Conservation (phyloP, 2,329 filamentous ascomycete species). For the Clonostachys rosea region DNA sequence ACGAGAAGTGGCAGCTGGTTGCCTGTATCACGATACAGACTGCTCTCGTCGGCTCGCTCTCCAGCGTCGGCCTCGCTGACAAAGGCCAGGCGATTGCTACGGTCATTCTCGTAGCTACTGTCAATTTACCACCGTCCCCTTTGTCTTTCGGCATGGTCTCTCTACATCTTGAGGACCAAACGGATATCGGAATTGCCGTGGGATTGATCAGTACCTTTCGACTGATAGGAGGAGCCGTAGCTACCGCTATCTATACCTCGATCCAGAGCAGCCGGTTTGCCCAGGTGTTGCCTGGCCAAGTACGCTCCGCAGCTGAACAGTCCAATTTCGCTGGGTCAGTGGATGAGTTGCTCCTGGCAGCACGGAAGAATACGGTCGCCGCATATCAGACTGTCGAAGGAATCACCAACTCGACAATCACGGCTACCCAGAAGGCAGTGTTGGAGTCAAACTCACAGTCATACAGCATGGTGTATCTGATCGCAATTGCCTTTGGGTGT, state of each 20-base stretch:
- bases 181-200: slow-evolving; percentile 24
- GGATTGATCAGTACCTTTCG: slow-evolving; percentile 26
- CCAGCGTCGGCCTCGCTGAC: slow-evolving; percentile 20
- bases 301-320: slow-evolving; percentile 10
- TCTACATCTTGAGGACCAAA: slow-evolving; percentile 23
- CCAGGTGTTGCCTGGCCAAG: slow-evolving; percentile 9
- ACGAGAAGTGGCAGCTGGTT: slow-evolving; percentile 27
- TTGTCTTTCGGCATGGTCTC: slow-evolving; percentile 25
- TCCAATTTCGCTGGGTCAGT: slow-evolving; percentile 7
- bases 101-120: slow-evolving; percentile 18
- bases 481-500: slow-evolving; percentile 24
- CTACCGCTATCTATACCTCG: slow-evolving; percentile 27
- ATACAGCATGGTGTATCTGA: slow-evolving; percentile 23
- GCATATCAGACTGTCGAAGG: slow-evolving; percentile 20
- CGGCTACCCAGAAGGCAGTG: slow-evolving; percentile 21
- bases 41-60: slow-evolving; percentile 23
- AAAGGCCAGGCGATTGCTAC: slow-evolving; percentile 23
- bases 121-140: slow-evolving; percentile 20
- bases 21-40: slow-evolving; percentile 22
- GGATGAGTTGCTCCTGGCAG: slow-evolving; percentile 17
- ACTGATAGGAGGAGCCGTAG: slow-evolving; percentile 26
- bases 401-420: slow-evolving; percentile 14
- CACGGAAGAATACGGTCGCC: slow-evolving; percentile 19
- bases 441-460: slow-evolving; percentile 18
- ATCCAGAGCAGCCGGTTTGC: slow-evolving; percentile 21